Evolutionary conservation across 2,329 filamentous ascomycete species (phyloP).

Genomic region (Phoma sp.): DNA sequence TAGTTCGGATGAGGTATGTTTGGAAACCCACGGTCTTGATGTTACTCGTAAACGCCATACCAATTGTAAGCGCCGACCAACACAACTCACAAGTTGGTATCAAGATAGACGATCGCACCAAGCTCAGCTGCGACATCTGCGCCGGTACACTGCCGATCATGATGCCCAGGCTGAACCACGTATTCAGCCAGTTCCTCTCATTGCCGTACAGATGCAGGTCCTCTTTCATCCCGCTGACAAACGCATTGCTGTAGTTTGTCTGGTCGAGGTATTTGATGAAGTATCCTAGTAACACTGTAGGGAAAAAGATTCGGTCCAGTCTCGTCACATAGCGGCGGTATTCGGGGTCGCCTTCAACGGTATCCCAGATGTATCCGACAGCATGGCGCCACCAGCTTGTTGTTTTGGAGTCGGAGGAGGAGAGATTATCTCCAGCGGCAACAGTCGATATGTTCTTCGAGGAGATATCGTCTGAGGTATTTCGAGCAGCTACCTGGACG

Average conservation of each 20-base stretch:
- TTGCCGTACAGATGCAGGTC: slow-evolving; percentile 14
- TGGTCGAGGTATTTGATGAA: slow-evolving; percentile 1
- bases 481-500: neutral
- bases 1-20: neutral
- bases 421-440: neutral
- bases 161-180: slow-evolving; percentile 1
- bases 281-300: neutral
- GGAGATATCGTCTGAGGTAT: neutral
- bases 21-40: neutral
- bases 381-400: neutral
- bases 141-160: neutral
- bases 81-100: neutral
- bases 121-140: slow-evolving; percentile 1
- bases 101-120: slow-evolving; percentile 2
- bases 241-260: slow-evolving; percentile 1
- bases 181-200: slow-evolving; percentile 8
- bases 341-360: neutral
- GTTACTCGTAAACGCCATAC: neutral
- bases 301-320: slow-evolving; percentile 1
- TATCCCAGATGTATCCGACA: neutral
- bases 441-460: neutral
- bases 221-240: slow-evolving; percentile 17
- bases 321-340: slow-evolving; percentile 1
- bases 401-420: neutral
- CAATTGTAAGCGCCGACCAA: neutral